Base-by-base conservation (phyloP, 208 protist genomes). In the Crithidia bombi region DNA sequence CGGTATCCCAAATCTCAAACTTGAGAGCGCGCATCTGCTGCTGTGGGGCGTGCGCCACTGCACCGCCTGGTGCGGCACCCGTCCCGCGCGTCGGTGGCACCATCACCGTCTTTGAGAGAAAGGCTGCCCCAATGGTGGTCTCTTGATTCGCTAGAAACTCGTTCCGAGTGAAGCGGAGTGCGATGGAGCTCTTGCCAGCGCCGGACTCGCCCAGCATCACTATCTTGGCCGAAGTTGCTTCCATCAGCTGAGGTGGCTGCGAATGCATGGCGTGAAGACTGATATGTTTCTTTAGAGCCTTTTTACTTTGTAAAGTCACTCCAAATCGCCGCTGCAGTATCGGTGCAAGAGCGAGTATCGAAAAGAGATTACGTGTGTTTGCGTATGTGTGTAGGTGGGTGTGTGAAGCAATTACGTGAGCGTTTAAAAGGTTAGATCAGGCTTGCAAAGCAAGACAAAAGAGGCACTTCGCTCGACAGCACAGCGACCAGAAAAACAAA, bases 1-100 rank as follows among this genome's bases (percentile, higher is more conserved):
- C 93, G 14, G 93, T 97, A 63, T 97, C 93, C 92, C 93, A 97
- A 54, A 97, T 96, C 52, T 96, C 90, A 35, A 86, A 90, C 78
- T 97, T 96, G 26, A 95, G 63, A 2, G 74, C 69, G 6, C 81
- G 77, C 50, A 71, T 73, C 55, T 58, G 63, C 56, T 50, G 58
- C 41, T 66, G 56, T 3, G 43, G 28, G 64, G 65, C 55, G 51
- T 71, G 32, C 23, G 47, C 44, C 26, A 65, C 59, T 51, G 25
- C 61, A 12, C 58, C 65, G 6, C 56, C 47, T 0, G 66, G 17
- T 32, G 74, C 30, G 30, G 46, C 69, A 26, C 55, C 62, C 19
- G 35, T 64, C 32, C 26, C 47, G 19, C 69, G 55, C n/a, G 64
- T 46, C 33, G 56, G 78, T 51, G 90, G 78, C 33, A 96, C 72